Evolutionary conservation across 1,284 basidiomycete genomes (phyloP), one percentile per base, ranked within the genome.

Genomic region (Rhizoctonia solani): DNA sequence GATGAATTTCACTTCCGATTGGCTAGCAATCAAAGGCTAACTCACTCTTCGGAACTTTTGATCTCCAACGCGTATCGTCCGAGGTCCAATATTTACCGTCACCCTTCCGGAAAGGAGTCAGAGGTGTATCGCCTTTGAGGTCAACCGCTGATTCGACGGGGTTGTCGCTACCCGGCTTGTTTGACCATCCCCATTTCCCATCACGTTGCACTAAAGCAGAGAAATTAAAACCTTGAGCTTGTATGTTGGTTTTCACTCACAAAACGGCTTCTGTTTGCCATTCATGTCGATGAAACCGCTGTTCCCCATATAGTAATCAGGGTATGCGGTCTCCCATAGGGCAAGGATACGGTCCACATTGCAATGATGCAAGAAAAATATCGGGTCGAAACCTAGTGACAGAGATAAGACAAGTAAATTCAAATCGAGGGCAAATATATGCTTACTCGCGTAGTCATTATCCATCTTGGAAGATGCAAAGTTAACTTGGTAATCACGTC

Each of bases 311-410:
- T 34, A 58, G 41, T 67, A 65, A 52, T 59, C 66, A 4, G 70
- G 70, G 47, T 71, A 59, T 19, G 69, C 49, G 32, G 42, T 21
- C 30, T 68, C 66, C 70, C 70, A 71, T n/a, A 71, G 54, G 4
- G 70, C 41, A 2, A 68, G n/a, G 4, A 71, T 3, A 1, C 70
- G 68, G 25, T 71, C 70, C 13, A 71, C 61, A 41, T 69, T 69
- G 50, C 50, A 50, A 30, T 71, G 70, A 27, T 69, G 70, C 14
- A 71, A 44, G 54, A 66, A 71, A 58, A 71, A 71, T 13, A 71
- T 58, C 0, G 70, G 70, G 19, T 71, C 70, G 32, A 71, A 71
- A 4, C 42, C 70, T 71, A 19, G 0, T 41, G 21, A 34, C 23
- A 42, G 23, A 4, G n/a, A 19, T 32, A 19, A 37, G 47, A 3